A percentile compares a stretch with the other conserved stretches of the same genome.
Evolutionary conservation across 805 yeast species (phyloP).

Genomic region (Lipomyces kockii): DNA sequence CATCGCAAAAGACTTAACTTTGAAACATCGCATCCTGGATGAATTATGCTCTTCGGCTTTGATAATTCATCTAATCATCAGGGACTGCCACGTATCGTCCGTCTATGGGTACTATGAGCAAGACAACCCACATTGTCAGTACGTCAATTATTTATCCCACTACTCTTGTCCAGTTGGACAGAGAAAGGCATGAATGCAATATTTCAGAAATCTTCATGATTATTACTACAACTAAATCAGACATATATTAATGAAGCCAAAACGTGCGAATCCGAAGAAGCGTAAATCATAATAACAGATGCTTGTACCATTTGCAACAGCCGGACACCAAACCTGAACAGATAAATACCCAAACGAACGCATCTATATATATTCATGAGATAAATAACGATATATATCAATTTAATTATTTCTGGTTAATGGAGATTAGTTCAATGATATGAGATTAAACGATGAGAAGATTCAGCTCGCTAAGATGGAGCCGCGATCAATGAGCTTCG

Average conservation of each 20-base stretch:
- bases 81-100: too few relatives aligned
- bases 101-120: too few relatives aligned
- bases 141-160: too few relatives aligned
- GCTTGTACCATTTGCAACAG: background rate
- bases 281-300: background rate
- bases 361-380: too few relatives aligned
- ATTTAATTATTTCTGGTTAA: background rate
- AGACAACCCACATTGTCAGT: too few relatives aligned
- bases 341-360: background rate
- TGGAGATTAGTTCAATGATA: background rate
- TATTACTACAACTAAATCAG: background rate
- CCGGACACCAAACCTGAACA: background rate
- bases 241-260: background rate
- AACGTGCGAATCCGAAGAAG: too few relatives aligned
- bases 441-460: background rate
- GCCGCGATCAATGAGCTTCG: background rate
- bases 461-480: background rate
- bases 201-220: background rate
- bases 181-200: too few relatives aligned
- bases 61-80: too few relatives aligned
- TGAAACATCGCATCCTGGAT: too few relatives aligned
- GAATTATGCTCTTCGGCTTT: too few relatives aligned
- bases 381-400: background rate
- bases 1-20: too few relatives aligned
- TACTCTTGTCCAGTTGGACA: too few relatives aligned